Percentiles rank a stretch among this genome's conserved stretches.
Evolutionary conservation across 306 rosid genomes (phyloP).

Genomic region (Quercus engelmannii): DNA sequence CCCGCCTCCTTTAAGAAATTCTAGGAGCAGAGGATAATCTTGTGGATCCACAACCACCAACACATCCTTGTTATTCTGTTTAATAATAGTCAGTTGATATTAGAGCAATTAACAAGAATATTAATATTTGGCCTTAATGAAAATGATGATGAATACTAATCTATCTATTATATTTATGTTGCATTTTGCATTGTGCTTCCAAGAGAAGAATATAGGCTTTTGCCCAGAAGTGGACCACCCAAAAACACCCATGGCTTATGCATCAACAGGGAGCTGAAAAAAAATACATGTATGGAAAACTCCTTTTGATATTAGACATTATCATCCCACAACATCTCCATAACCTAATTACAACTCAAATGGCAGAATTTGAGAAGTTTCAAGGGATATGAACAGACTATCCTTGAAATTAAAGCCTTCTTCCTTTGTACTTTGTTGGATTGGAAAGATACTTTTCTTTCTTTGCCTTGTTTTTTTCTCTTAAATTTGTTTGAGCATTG

Average conservation of each 20-base stretch:
- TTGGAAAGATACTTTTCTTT: no score
- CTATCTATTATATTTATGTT: not conserved
- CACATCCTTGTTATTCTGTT: slow-evolving; percentile 90
- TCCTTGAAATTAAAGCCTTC: no score
- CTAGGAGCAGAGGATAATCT: slow-evolving; percentile 73
- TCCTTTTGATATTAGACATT: not conserved
- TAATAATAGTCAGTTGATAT: slow-evolving; percentile 13
- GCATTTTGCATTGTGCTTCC: not conserved
- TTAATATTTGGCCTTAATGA: not conserved
- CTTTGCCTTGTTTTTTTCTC: no score
- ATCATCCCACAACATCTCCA: not conserved
- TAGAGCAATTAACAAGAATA: slow-evolving; percentile 2
- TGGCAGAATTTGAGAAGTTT: no score
- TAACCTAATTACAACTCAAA: not conserved
- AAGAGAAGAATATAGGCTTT: not conserved
- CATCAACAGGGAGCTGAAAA: not conserved
- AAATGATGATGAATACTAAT: not conserved
- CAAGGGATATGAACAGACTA: no score
- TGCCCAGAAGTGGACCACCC: not conserved
- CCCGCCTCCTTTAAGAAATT: slow-evolving; percentile 62
- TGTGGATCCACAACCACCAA: slow-evolving; percentile 88
- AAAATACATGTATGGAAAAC: not conserved
- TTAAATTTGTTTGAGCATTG: no score
- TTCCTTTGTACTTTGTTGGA: no score
- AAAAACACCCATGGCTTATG: not conserved